phyloP scores from a whole-genome alignment of 805 yeast genomes.

The Wickerhamomyces bovis region DNA sequence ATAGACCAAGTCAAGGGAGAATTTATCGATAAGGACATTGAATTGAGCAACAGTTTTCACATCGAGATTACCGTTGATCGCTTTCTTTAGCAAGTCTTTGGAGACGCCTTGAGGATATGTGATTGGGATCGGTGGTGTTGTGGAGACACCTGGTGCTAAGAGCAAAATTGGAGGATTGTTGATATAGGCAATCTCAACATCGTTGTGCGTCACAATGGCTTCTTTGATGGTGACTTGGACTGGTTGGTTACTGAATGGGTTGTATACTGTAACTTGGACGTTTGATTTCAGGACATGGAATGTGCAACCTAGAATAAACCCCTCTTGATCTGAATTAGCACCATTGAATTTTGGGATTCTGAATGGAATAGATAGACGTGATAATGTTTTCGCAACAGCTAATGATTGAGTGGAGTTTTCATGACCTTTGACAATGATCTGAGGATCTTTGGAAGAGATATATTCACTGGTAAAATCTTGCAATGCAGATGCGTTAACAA shows the following conservation, averaged over 20 bases:
- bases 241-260: conserved; percentile 47
- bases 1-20: conserved; percentile 37
- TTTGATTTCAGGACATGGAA: conserved; percentile 52
- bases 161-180: conserved; percentile 33
- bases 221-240: conserved; percentile 35
- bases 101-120: conserved; percentile 38
- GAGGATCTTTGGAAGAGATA: conserved; percentile 33
- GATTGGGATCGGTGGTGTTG: conserved; percentile 45
- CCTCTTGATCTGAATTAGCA: conserved; percentile 16
- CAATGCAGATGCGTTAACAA: conserved; percentile 8
- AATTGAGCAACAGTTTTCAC: conserved; percentile 43
- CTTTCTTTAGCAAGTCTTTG: conserved; percentile 42
- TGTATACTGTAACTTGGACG: conserved; percentile 45
- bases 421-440: conserved; percentile 26
- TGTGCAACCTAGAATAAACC: conserved; percentile 43
- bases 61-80: conserved; percentile 43
- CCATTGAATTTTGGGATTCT: conserved; percentile 22
- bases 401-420: conserved; percentile 18
- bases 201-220: conserved; percentile 45
- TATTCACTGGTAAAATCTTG: conserved; percentile 33
- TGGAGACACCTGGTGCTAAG: conserved; percentile 47
- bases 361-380: conserved; percentile 24
- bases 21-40: conserved; percentile 33
- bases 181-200: conserved; percentile 39
- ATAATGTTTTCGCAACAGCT: conserved; percentile 22